phyloP scores from a whole-genome alignment of 352 stramenopile species.

The Phytophthora crassamura region DNA sequence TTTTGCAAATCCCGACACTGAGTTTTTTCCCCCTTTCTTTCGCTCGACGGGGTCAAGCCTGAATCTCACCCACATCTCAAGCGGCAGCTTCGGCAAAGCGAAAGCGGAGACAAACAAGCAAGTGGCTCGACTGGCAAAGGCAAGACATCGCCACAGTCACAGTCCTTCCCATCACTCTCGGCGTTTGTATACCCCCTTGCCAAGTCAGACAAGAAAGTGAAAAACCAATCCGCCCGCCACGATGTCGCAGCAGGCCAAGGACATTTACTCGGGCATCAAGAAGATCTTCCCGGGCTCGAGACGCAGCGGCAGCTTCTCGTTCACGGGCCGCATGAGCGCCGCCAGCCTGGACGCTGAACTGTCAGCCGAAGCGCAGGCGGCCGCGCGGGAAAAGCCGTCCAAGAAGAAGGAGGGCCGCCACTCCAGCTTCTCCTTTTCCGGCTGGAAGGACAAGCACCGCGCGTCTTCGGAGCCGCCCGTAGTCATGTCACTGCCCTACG shows the following conservation, averaged over 20 bases:
- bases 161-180: constrained; percentile 1
- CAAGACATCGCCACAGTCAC: neutral
- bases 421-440: constrained; percentile 62
- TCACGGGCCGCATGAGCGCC: constrained; percentile 37
- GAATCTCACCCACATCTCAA: constrained; percentile 38
- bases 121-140: constrained; percentile 12
- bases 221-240: neutral
- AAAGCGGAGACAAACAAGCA: neutral
- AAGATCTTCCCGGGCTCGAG: constrained; percentile 71
- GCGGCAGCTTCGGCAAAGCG: constrained; percentile 14
- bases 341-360: constrained; percentile 32
- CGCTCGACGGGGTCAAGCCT: neutral
- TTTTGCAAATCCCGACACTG: constrained; percentile 18
- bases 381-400: constrained; percentile 27
- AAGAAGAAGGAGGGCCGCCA: constrained; percentile 59
- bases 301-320: constrained; percentile 62
- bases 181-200: constrained; percentile 17
- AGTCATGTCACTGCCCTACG: constrained; percentile 53
- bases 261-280: constrained; percentile 83
- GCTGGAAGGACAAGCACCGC: constrained; percentile 58
- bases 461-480: constrained; percentile 35
- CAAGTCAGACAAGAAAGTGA: neutral
- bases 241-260: constrained; percentile 81
- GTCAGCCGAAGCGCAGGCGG: constrained; percentile 45
- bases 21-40: constrained; percentile 40